Conservation (phyloP, 2,329 filamentous ascomycete genomes). For the Diaporthe amygdali region DNA sequence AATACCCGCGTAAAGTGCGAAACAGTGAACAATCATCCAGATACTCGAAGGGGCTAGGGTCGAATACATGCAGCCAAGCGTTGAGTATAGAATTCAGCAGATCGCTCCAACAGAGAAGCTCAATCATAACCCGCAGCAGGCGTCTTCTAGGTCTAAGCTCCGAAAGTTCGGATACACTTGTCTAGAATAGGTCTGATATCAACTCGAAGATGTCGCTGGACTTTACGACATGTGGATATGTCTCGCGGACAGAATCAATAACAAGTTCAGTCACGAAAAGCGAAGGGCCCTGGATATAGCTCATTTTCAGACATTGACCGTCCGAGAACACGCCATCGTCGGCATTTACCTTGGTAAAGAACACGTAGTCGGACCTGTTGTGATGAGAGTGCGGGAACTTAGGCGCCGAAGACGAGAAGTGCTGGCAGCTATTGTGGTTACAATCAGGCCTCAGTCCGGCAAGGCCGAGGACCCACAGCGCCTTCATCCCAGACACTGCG, state of each 20-base stretch:
- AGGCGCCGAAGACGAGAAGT: neutral
- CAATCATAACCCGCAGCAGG: neutral
- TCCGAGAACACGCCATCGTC: neutral
- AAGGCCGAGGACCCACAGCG: neutral
- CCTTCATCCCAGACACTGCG: neutral
- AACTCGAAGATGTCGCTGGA: neutral
- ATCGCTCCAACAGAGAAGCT: neutral
- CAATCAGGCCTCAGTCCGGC: neutral
- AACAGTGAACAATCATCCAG: neutral
- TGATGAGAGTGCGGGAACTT: neutral
- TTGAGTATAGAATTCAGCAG: neutral
- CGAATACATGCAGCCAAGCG: neutral
- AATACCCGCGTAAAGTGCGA: neutral
- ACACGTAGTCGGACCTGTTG: neutral
- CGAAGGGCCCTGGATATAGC: neutral
- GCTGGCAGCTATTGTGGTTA: neutral
- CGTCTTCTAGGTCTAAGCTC: neutral
- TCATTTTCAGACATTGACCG: neutral
- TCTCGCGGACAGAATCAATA: neutral
- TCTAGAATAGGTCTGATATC: neutral
- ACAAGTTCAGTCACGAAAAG: neutral
- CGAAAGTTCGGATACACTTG: neutral
- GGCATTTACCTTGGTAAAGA: neutral
- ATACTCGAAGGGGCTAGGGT: neutral
- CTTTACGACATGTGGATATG: neutral